A percentile compares a stretch with the other conserved stretches of the same genome.
phyloP scores from a whole-genome alignment of 345 rosid genomes.

The Moringa oleifera region DNA sequence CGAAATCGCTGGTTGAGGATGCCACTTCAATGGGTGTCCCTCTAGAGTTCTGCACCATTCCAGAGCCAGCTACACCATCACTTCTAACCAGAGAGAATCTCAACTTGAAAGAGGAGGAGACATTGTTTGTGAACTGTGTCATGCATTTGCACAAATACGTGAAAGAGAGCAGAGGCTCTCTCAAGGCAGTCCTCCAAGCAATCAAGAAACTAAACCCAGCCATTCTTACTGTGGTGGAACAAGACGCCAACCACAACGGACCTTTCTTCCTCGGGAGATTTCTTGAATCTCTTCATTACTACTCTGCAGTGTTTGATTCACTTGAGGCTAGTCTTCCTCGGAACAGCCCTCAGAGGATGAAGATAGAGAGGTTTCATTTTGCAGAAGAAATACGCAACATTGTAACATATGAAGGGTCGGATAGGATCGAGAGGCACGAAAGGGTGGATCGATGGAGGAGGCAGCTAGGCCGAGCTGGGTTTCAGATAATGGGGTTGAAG shows the following conservation, averaged over 20 bases:
- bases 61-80: conserved; percentile 28
- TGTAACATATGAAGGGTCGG: conserved; percentile 64
- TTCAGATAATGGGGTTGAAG: conserved; percentile 68
- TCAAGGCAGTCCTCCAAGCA: conserved; percentile 48
- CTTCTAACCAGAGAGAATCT: conserved; percentile 43
- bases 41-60: conserved; percentile 28
- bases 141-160: conserved; percentile 60
- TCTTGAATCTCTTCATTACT: conserved; percentile 65
- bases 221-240: conserved; percentile 70
- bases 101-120: conserved; percentile 40
- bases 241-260: conserved; percentile 82
- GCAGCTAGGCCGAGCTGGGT: conserved; percentile 49
- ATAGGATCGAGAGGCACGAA: conserved; percentile 78
- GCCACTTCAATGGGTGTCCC: conserved; percentile 34
- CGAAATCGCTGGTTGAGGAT: conserved; percentile 33
- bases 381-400: conserved; percentile 69
- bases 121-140: conserved; percentile 42
- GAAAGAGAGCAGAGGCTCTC: conserved; percentile 51
- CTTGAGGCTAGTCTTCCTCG: conserved; percentile 45
- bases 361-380: conserved; percentile 68
- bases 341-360: conserved; percentile 57
- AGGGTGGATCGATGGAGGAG: conserved; percentile 54
- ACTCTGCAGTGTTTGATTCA: conserved; percentile 85
- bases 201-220: conserved; percentile 58
- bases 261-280: conserved; percentile 61